Evolutionary conservation across 208 protist species (phyloP), one percentile per base, ranked within the genome.

Genomic region (Acanthamoeba healyi): DNA sequence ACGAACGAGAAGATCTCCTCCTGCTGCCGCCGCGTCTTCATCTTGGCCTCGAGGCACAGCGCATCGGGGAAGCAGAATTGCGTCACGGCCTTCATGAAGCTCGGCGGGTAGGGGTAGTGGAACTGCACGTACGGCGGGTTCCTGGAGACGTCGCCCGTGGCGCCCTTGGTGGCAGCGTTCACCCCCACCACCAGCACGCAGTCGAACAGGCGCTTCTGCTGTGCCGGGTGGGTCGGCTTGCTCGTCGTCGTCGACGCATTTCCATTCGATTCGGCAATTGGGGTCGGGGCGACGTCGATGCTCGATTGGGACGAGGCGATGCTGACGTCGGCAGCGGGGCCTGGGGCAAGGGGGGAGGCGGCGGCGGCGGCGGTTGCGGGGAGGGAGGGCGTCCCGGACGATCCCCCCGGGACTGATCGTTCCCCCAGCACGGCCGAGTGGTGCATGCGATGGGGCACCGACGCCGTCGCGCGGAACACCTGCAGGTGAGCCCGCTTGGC

Each of bases 41-140:
- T 93, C 17, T 93, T 93, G 56, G n/a, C n/a, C n/a, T 91, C 84
- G 14, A 51, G 19, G 34, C 12, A 72, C 29, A n/a, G n/a, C n/a
- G 84, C 24, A 26, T 91, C 89, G 22, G 89, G 65, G 44, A 93
- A 93, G 51, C 65, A 93, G 40, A 93, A 93, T 63, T 93, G 67
- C 36, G 84, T 91, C 9, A 91, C 84, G 61, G 84, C 51, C 34
- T 91, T 91, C 84, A 91, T 91, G 84, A 91, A 91, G 54, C 54
- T 72, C 4, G 84, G 84, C 58, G 84, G 84, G 84, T 91, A 91
- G 40, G 84, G 84, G 61, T 46, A 91, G 36, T 91, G 84, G 34
- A 56, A 91, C 61, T 63, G 67, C 9, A 91, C 84, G 40, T 74
- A 91, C 34, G 84, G 84, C 46, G 84, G 58, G 29, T 91, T 91